Percentiles rank a stretch among this genome's conserved stretches.
phyloP scores from a whole-genome alignment of 257 asterid species.

The Capsicum pubescens region DNA sequence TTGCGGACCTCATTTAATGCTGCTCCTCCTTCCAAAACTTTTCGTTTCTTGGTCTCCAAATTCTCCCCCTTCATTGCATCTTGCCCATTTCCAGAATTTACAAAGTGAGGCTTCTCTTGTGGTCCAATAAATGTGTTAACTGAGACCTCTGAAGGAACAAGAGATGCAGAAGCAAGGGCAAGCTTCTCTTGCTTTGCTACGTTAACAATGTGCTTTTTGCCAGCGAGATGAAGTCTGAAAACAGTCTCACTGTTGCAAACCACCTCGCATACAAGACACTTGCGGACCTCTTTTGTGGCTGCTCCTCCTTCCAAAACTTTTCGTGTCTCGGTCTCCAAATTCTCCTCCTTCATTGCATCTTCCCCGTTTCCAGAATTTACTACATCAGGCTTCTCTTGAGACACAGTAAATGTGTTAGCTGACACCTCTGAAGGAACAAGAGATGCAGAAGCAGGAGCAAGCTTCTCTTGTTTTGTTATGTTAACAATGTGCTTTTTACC shows the following conservation, averaged over 20 bases:
- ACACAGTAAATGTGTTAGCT: constrained; percentile 45
- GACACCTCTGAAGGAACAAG: constrained; percentile 29
- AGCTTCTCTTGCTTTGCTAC: too few species aligned
- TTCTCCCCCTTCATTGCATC: constrained; percentile 54
- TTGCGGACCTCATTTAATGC: constrained; percentile 51
- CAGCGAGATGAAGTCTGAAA: constrained; percentile 60
- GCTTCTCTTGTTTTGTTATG: constrained; percentile 45
- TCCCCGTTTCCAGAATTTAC: constrained; percentile 33
- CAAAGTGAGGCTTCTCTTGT: constrained; percentile 51
- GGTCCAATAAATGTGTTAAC: constrained; percentile 51
- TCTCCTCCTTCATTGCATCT: constrained; percentile 50
- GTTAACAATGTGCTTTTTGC: constrained; percentile 60
- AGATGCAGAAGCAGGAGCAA: constrained; percentile 30
- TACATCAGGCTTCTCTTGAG: constrained; percentile 54
- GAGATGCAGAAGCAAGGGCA: constrained; percentile 31
- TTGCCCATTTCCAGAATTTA: constrained; percentile 33
- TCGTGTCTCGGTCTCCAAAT: constrained; percentile 64
- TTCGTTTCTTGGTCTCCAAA: constrained; percentile 63
- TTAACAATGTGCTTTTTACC: constrained; percentile 69
- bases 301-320: constrained; percentile 77
- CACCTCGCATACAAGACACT: constrained; percentile 66
- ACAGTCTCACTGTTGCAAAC: constrained; percentile 81
- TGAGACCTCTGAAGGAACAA: constrained; percentile 27
- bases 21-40: constrained; percentile 74
- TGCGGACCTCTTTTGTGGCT: constrained; percentile 52